phyloP scores from a whole-genome alignment of 768 basidiomycete genomes.

The Tylopilus sp. region DNA sequence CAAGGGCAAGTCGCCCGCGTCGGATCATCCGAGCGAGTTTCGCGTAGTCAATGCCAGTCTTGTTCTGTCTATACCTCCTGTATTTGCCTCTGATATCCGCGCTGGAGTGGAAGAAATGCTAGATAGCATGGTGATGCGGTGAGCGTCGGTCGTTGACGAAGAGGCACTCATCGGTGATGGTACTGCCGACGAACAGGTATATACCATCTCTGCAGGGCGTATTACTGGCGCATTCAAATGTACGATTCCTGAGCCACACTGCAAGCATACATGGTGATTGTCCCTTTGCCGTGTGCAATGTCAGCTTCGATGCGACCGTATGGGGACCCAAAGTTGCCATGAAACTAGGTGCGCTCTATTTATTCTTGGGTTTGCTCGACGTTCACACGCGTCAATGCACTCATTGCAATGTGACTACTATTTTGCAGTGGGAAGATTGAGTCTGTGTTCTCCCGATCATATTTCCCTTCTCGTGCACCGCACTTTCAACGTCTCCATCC shows the following conservation, averaged over 20 bases:
- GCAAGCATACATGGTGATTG: conserved; percentile 77
- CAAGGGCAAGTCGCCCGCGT: conserved; percentile 37
- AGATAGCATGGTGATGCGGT: conserved; percentile 96
- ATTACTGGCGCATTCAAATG: conserved; percentile 79
- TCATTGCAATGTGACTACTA: not conserved
- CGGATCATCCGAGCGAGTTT: conserved; percentile 48
- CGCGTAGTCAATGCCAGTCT: conserved; percentile 61
- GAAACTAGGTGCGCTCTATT: conserved; percentile 60
- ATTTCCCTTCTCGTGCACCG: conserved; percentile 84
- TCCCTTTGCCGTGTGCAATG: conserved; percentile 74
- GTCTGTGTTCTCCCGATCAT: conserved; percentile 88
- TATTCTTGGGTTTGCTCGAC: not conserved
- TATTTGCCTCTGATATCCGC: conserved; percentile 70
- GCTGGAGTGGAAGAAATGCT: conserved; percentile 84
- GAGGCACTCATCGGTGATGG: not conserved
- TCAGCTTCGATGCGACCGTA: conserved; percentile 78
- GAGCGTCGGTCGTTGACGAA: conserved; percentile 23
- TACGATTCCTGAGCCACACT: conserved; percentile 59
- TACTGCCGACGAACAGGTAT: conserved; percentile 53
- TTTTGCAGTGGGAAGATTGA: conserved; percentile 74
- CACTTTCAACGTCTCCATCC: conserved; percentile 95
- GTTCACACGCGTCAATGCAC: not conserved
- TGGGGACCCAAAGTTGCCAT: conserved; percentile 87
- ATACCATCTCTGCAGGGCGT: conserved; percentile 85
- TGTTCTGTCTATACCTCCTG: conserved; percentile 73